Conservation (phyloP, 2,329 filamentous ascomycete species). For the Fusarium austroafricanum region DNA sequence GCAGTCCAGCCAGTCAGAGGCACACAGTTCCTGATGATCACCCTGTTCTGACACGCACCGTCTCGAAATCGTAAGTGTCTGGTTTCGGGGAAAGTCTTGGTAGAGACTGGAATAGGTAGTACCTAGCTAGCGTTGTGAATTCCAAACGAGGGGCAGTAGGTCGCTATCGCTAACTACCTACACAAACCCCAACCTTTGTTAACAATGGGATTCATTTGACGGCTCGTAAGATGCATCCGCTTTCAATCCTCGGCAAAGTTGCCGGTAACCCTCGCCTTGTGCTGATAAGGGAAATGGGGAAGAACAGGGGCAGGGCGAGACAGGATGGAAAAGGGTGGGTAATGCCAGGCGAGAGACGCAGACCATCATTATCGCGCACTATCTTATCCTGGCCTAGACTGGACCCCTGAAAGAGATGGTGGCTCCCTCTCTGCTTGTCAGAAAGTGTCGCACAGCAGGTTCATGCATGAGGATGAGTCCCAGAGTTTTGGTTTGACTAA, state of each 20-base stretch:
- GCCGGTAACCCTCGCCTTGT: conserved; percentile 2
- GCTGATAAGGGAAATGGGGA: conserved; percentile 31
- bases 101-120: conserved; percentile 4
- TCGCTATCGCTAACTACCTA: not conserved
- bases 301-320: conserved; percentile 2
- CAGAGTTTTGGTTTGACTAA: conserved; percentile 30
- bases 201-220: conserved; percentile 2
- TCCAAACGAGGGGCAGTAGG: conserved; percentile 10
- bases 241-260: conserved; percentile 16
- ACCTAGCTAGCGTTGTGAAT: not conserved
- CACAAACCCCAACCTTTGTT: conserved; percentile 15
- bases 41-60: conserved; percentile 31
- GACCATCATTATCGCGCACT: not conserved
- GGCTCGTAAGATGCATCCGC: conserved; percentile 1
- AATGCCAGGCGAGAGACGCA: conserved; percentile 35
- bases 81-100: conserved; percentile 19
- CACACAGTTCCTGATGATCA: conserved; percentile 35
- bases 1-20: conserved; percentile 20
- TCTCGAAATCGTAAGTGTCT: conserved; percentile 21
- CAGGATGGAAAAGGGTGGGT: conserved; percentile 9
- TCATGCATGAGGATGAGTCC: conserved; percentile 14
- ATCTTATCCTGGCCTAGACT: conserved; percentile 5
- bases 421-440: conserved; percentile 14
- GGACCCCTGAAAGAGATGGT: conserved; percentile 27
- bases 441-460: conserved; percentile 31